Evolutionary conservation across 768 basidiomycete genomes (phyloP).

Genomic region (Leucogyrophana mollusca): DNA sequence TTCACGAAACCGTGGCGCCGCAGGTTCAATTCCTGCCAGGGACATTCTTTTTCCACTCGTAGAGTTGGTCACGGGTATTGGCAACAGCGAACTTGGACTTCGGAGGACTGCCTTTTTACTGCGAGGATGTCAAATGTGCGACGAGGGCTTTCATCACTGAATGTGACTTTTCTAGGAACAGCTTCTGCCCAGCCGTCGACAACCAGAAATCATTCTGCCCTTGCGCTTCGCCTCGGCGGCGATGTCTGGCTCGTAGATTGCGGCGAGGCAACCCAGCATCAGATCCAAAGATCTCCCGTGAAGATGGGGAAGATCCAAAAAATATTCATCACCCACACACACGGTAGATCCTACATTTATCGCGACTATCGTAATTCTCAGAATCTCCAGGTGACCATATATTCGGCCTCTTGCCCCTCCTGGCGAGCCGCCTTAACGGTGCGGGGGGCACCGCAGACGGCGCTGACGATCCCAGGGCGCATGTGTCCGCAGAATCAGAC

Average conservation of each 20-base stretch:
- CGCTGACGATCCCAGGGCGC: conserved; percentile 56
- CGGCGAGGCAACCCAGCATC: conserved; percentile 82
- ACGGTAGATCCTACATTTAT: conserved; percentile 48
- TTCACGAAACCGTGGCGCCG: conserved; percentile 35
- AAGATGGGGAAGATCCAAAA: conserved; percentile 80
- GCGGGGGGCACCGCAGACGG: conserved; percentile 64
- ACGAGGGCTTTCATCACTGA: conserved; percentile 34
- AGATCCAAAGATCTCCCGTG: conserved; percentile 67
- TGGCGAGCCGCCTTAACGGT: conserved; percentile 72
- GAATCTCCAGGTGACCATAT: conserved; percentile 71
- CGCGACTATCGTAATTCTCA: background rate
- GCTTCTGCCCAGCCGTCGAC: conserved; percentile 80
- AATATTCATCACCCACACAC: conserved; percentile 87
- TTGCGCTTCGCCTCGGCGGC: conserved; percentile 61
- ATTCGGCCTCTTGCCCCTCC: conserved; percentile 68
- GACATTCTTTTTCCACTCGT: conserved; percentile 22
- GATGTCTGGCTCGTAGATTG: conserved; percentile 87
- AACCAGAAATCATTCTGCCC: conserved; percentile 76
- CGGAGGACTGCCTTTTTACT: no score
- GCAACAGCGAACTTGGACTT: no score
- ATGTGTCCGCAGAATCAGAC: conserved; percentile 18
- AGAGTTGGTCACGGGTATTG: no score
- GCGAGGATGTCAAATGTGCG: conserved; percentile 11
- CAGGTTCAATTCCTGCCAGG: conserved; percentile 39
- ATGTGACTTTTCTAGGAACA: conserved; percentile 76